Base-by-base conservation (phyloP, 768 basidiomycete genomes). In the Dioszegia aurantiaca region DNA sequence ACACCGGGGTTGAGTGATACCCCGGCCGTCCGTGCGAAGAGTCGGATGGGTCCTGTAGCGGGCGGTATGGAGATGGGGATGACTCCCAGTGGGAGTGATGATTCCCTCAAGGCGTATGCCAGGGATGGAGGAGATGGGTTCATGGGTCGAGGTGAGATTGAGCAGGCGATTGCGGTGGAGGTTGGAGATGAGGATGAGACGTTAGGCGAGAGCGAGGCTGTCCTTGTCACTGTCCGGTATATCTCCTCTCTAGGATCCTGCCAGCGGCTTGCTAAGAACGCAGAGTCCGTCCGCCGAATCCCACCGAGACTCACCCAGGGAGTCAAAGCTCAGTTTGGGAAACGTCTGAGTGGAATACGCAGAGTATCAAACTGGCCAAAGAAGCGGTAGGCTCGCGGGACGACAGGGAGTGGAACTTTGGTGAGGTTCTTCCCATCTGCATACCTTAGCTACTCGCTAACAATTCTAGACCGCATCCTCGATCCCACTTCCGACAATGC, bases 141-240 rank as follows among this genome's bases (percentile, higher is more conserved):
- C 8, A 26, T 21, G 27, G 48, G 24, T 33, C 8, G 48, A 26
- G 27, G 27, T 23, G 42, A 44, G 8, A 27, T 54, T 16, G 52
- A 24, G 24, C 27, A 11, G 2, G 11, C 4, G 17, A 2, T 59
- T 54, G 24, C 48, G 26, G 30, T 41, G n/a, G 31, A 49, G 37
- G 46, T 44, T 10, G 54, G 21, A 23, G 37, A 60, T 17, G 67
- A 46, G 17, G 61, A 60, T n/a, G 59, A 65, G 33, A 55, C 55
- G 28, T 23, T 62, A 42, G 64, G 46, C 17, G 56, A 62, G 45
- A 63, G 61, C 5, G 71, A 76, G 55, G 64, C 70, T n/a, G 75
- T 76, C 1, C 41, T 73, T 27, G 73, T 76, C 3, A 70, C 75
- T 51, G 71, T 76, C 26, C 51, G 75, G 75, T 76, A 40, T 48